These are phyloP conservation scores for Exophiala mesophila DNA, from an alignment of 2,329 filamentous ascomycete genomes.

Conservation along the genomic window DNA sequence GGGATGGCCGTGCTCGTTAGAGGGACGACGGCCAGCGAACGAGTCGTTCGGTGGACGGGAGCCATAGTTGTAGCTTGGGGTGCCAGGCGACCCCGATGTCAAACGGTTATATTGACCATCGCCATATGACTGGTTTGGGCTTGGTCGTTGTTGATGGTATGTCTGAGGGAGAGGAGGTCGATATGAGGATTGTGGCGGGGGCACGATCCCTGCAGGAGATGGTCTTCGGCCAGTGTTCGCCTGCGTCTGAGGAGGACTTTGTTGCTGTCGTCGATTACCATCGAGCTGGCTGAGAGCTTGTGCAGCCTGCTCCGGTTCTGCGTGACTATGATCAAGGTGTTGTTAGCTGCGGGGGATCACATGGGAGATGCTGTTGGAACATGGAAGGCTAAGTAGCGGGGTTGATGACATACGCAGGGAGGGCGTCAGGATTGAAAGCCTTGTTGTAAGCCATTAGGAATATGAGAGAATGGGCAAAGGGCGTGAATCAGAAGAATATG, in stretches of 20 bases:
- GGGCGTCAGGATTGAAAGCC: slow-evolving; percentile 86
- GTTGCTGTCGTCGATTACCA: slow-evolving; percentile 20
- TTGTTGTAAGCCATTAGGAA: slow-evolving; percentile 97
- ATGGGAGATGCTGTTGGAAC: slow-evolving; percentile 26
- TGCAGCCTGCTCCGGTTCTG: slow-evolving; percentile 62
- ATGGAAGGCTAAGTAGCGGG: slow-evolving; percentile 13
- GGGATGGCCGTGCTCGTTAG: slow-evolving; percentile 42
- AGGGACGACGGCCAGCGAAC: slow-evolving; percentile 7
- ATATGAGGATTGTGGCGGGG: slow-evolving; percentile 8
- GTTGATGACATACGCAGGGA: slow-evolving; percentile 68
- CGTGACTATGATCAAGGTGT: slow-evolving; percentile 51
- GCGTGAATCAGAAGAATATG: too few species aligned
- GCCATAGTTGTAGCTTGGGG: slow-evolving; percentile 47
- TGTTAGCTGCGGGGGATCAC: slow-evolving; percentile 5
- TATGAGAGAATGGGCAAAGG: too few species aligned
- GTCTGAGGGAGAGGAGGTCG: slow-evolving; percentile 20
- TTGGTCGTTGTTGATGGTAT: slow-evolving; percentile 15
- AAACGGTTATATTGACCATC: slow-evolving; percentile 26
- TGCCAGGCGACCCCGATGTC: slow-evolving; percentile 35
- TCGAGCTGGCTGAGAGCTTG: slow-evolving; percentile 37
- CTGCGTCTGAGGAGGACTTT: slow-evolving; percentile 22
- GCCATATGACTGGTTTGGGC: slow-evolving; percentile 15
- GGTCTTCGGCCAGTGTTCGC: slow-evolving; percentile 25
- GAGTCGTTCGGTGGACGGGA: slow-evolving; percentile 34
- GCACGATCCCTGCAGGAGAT: slow-evolving; percentile 23